These are phyloP conservation scores for Polychaeton citri DNA, from an alignment of 2,329 filamentous ascomycete genomes.

Conservation along the genomic window DNA sequence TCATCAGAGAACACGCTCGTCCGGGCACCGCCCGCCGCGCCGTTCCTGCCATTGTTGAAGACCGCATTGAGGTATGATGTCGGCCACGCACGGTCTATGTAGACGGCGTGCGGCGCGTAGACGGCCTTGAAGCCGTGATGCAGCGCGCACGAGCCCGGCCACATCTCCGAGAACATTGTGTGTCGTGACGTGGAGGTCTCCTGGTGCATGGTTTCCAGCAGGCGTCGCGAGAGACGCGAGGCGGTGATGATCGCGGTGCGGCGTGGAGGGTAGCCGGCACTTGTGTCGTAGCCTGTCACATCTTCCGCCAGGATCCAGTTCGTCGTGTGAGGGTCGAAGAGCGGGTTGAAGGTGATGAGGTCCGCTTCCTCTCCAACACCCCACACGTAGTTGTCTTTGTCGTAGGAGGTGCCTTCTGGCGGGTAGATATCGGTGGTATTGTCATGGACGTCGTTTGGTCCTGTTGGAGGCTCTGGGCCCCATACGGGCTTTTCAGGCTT, in stretches of 20 bases:
- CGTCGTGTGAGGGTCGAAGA: constrained; percentile 58
- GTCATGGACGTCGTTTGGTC: constrained; percentile 35
- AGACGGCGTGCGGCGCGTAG: constrained; percentile 47
- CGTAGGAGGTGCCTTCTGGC: constrained; percentile 42
- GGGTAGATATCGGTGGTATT: constrained; percentile 33
- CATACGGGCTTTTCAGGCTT: constrained; percentile 35
- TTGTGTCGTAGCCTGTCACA: constrained; percentile 52
- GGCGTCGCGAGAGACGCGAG: constrained; percentile 50
- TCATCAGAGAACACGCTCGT: constrained; percentile 37
- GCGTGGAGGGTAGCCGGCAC: constrained; percentile 46
- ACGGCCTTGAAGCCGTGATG: constrained; percentile 69
- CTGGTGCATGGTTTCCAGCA: constrained; percentile 61
- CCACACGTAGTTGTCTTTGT: constrained; percentile 44
- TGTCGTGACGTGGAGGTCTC: constrained; percentile 56
- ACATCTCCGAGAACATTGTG: constrained; percentile 72
- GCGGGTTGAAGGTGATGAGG: constrained; percentile 63
- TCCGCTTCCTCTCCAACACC: constrained; percentile 61
- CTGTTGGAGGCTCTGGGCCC: constrained; percentile 30
- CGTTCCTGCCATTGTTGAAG: constrained; percentile 43
- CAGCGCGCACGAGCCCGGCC: constrained; percentile 54
- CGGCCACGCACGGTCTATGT: constrained; percentile 44
- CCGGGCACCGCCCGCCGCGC: constrained; percentile 35
- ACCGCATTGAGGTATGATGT: constrained; percentile 40
- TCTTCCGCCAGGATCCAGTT: constrained; percentile 62
- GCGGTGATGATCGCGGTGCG: constrained; percentile 61